Evolutionary conservation across 2,329 filamentous ascomycete genomes (phyloP), one percentile per base, ranked within the genome.

Genomic region (Dactylellina sp.): DNA sequence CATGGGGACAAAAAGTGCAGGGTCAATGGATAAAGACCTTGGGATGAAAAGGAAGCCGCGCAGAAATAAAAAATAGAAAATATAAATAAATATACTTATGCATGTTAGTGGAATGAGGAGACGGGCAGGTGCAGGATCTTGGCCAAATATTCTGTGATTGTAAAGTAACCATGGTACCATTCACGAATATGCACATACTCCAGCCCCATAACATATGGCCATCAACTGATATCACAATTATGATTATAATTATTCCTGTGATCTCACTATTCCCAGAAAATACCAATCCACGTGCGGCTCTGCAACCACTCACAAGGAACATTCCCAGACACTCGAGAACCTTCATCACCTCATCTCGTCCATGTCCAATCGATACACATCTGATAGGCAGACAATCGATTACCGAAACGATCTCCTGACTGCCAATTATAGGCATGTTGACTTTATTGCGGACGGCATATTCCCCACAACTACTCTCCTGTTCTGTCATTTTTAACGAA

Each of bases 321-420:
- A 22, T 14, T 20, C 25, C 20, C n/a, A 57, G 20, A 57, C 53
- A 44, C 28, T 32, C 28, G 28, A 32, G 28, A 32, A 32, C 28
- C 28, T 32, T 32, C 28, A 32, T 32, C 28, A 32, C 20, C 22
- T 18, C 16, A 44, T 32, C 20, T 12, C 7, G 40, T 20, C 53
- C 53, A 57, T 5, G 40, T 20, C 53, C 53, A 57, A 57, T 57
- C 53, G 53, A 57, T 57, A 57, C 35, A 46, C n/a, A 18, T 44
- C 52, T 40, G 65, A 71, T 57, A 57, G 56, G 65, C 56, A 42
- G 50, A 44, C 35, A 61, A 71, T 56, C 65, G 65, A 71, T 71
- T 63, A 18, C 65, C 57, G 56, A 71, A 71, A 71, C 40, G 57
- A 52, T 56, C 39, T 35, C 50, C 50, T 50, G 40, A 50, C 50